phyloP scores from a whole-genome alignment of 345 rosid species.

The Populus deltoides region DNA sequence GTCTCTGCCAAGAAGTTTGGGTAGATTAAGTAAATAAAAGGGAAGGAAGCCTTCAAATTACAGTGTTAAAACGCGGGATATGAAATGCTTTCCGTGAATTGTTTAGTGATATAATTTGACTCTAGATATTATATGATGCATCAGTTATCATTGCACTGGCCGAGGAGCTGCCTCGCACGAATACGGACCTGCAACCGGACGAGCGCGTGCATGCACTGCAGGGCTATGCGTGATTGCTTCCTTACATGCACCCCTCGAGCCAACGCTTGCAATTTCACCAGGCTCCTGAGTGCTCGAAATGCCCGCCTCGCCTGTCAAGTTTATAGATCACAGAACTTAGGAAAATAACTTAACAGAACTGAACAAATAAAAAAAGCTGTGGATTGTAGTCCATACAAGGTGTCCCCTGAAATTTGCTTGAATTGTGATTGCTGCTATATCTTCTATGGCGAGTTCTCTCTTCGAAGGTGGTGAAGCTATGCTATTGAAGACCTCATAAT shows the following conservation, averaged over 20 bases:
- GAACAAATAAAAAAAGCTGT: background rate
- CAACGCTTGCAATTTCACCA: slow-evolving; percentile 78
- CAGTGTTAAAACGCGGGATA: background rate
- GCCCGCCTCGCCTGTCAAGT: slow-evolving; percentile 65
- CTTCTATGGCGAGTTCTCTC: slow-evolving; percentile 29
- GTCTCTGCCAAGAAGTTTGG: background rate
- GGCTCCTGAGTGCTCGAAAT: slow-evolving; percentile 66
- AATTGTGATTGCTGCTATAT: slow-evolving; percentile 63
- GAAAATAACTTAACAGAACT: background rate
- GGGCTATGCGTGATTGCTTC: slow-evolving; percentile 59
- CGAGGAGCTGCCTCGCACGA: slow-evolving; percentile 67
- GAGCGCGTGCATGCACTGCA: slow-evolving; percentile 75
- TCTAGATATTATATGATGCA: background rate
- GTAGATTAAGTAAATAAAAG: background rate
- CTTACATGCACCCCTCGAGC: slow-evolving; percentile 64
- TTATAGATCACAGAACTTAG: background rate
- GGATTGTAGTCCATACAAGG: slow-evolving; percentile 42
- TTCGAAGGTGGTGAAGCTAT: background rate
- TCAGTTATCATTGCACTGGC: slow-evolving; percentile 11
- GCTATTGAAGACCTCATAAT: background rate
- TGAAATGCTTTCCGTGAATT: background rate
- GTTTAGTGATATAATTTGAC: background rate
- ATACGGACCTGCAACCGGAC: slow-evolving; percentile 73
- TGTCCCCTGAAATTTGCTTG: slow-evolving; percentile 83
- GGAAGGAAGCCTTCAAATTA: background rate